Evolutionary conservation across 768 basidiomycete genomes (phyloP).

Genomic region (Amanita molliuscula): DNA sequence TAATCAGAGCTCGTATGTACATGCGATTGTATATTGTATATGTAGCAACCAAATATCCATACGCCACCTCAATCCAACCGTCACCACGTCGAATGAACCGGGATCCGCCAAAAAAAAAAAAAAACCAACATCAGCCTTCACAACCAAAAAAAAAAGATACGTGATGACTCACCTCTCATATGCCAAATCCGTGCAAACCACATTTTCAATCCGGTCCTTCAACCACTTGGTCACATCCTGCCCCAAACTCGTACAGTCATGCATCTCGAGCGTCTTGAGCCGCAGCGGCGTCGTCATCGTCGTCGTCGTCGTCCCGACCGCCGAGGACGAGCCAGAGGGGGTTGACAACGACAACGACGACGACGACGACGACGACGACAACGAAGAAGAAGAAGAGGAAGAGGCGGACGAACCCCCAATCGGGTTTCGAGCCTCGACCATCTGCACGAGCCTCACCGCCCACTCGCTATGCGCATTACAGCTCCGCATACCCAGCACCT

Average conservation of each 20-base stretch:
- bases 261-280: slow-evolving; percentile 49
- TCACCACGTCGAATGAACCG: slow-evolving; percentile 3
- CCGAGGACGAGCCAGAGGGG: background rate
- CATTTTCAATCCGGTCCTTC: slow-evolving; percentile 47
- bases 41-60: background rate
- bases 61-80: background rate
- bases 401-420: slow-evolving; percentile 22
- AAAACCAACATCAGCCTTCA: background rate
- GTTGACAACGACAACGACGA: background rate
- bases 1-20: background rate
- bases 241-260: slow-evolving; percentile 57
- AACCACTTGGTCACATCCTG: slow-evolving; percentile 66
- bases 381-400: no score
- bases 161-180: slow-evolving; percentile 30
- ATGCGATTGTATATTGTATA: background rate
- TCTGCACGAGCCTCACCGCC: slow-evolving; percentile 56
- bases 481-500: slow-evolving; percentile 46
- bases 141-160: slow-evolving; percentile 2
- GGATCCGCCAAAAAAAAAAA: slow-evolving; percentile 1
- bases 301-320: slow-evolving; percentile 6
- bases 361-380: no score
- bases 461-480: slow-evolving; percentile 60
- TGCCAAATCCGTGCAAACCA: slow-evolving; percentile 50
- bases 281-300: slow-evolving; percentile 41
- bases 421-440: slow-evolving; percentile 67